Base-by-base conservation (phyloP, 2,329 filamentous ascomycete genomes). In the Xylaria sp. region DNA sequence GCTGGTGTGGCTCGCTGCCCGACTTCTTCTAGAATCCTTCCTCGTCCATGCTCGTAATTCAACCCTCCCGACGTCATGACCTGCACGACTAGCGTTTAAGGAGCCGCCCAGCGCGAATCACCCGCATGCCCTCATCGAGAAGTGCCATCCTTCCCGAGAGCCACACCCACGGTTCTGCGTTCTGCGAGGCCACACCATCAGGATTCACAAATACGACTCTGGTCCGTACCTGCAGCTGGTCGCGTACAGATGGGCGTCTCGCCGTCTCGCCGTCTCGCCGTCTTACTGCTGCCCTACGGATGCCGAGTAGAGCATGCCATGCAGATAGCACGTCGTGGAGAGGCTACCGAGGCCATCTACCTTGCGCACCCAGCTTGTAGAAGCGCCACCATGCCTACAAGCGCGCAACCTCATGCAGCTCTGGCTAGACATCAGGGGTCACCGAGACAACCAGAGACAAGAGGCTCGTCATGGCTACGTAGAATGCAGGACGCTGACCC, bases 11-110 rank as follows among this genome's bases (percentile, higher is more conserved):
- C 64, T 72, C 68, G 63, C 62, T 62, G 66, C 64, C 61, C 56
- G 62, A 70, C 64, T 46, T 68, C 57, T 60, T 77, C 74, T 73
- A 75, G 74, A 77, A 75, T 52, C 51, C 61, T 72, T 75, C 72
- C 64, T 68, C 70, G 48, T 66, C 63, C 66, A 69, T 63, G 60
- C 64, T 66, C 56, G 51, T 48, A 51, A 51, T 43, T 54, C 28
- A 54, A 23, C 59, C 71, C 49, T 69, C 51, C 31, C 67, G 68
- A 66, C 70, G 63, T 73, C 68, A 71, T 67, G n/a, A 28, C 66
- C 66, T 69, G 70, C 69, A 55, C 70, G 43, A 67, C 64, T 63
- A 69, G 71, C 69, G 71, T 73, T 69, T 74, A 73, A 55, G 46
- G 62, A 56, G 54, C 67, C 68, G 68, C 59, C 62, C 56, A 20